A percentile compares a stretch with the other conserved stretches of the same genome.
Evolutionary conservation across 805 yeast species (phyloP).

Genomic region (Lipomyces kockii): DNA sequence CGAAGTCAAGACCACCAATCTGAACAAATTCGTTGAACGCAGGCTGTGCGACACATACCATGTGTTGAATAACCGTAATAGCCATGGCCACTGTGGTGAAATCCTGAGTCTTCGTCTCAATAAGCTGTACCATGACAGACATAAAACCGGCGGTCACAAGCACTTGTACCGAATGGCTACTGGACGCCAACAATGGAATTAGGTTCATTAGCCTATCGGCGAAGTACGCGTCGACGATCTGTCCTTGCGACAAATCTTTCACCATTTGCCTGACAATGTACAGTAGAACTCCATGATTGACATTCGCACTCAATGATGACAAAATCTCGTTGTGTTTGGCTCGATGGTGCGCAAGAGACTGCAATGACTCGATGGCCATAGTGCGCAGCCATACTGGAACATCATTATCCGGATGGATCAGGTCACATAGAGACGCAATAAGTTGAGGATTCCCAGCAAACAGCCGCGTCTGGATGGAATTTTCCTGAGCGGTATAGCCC

Average conservation of each 20-base stretch:
- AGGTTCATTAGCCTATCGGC: slow-evolving; percentile 60
- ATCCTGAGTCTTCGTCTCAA: slow-evolving; percentile 54
- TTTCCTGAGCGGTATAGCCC: slow-evolving; percentile 60
- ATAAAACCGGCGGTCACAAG: slow-evolving; percentile 78
- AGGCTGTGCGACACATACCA: slow-evolving; percentile 48
- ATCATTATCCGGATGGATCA: slow-evolving; percentile 67
- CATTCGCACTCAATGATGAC: slow-evolving; percentile 80
- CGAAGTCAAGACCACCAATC: slow-evolving; percentile 63
- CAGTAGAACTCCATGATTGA: slow-evolving; percentile 80
- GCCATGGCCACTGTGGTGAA: slow-evolving; percentile 67
- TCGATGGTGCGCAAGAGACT: slow-evolving; percentile 67
- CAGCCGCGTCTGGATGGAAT: slow-evolving; percentile 64
- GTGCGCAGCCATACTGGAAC: slow-evolving; percentile 60
- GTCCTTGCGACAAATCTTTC: slow-evolving; percentile 54
- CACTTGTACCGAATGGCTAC: slow-evolving; percentile 49
- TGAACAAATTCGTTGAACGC: slow-evolving; percentile 65
- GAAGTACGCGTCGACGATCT: slow-evolving; percentile 53
- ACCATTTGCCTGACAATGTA: slow-evolving; percentile 70
- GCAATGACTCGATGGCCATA: slow-evolving; percentile 68
- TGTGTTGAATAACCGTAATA: slow-evolving; percentile 57
- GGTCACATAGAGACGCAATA: slow-evolving; percentile 68
- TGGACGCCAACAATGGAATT: slow-evolving; percentile 63
- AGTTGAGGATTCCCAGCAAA: slow-evolving; percentile 75
- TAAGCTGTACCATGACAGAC: slow-evolving; percentile 64
- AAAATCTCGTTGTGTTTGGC: slow-evolving; percentile 78